Base-by-base conservation (phyloP, 176 grass and related monocot species). In the Rhynchospora pubera region DNA sequence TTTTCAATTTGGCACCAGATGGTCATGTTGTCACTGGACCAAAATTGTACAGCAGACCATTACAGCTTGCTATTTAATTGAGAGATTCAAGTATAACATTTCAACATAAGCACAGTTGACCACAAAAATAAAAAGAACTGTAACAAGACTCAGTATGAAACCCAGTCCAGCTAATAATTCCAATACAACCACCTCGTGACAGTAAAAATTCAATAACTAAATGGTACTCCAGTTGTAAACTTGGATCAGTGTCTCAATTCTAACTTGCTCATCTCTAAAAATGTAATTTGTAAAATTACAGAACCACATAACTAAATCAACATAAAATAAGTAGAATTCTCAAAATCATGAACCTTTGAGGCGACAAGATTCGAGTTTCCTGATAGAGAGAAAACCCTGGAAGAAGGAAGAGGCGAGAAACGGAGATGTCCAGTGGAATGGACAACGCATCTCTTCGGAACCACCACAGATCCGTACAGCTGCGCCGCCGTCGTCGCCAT, bases 401-500 rank as follows among this genome's bases (percentile, higher is more conserved):
- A 32, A 70, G 80, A 18, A 10, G 83, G 79, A 21, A 87, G 86
- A 24, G 83, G 85, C 28, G 83, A 65, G 79, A 85, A 77, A 86
- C 77, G 78, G 88, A 74, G 3, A 28, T 34, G 34, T 21, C 80
- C 82, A 6, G 74, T 62, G 16, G 85, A 65, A 3, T 44, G 85
- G 28, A 18, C 65, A 16, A 52, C 58, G 79, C 85, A 89, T 19
- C 85, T 85, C 80, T 65, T 86, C n/a, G 81, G 15, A 16, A 55
- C 56, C 34, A 30, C 21, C 18, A 72, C 58, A 2, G 87, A 91
- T 28, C 87, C 92, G 79, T 90, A 86, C 58, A 94, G 53, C 82
- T 84, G 92, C 22, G 85, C 66, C 5, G 81, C 28, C 7, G 79
- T 65, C 5, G 84, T 16, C 6, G 79, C 72, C 82, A 87, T 87